Percentiles rank a stretch among this genome's conserved stretches.
These are phyloP conservation scores for Phytopythium chamaehyphon DNA, from an alignment of 352 stramenopile genomes.

Conservation along the genomic window DNA sequence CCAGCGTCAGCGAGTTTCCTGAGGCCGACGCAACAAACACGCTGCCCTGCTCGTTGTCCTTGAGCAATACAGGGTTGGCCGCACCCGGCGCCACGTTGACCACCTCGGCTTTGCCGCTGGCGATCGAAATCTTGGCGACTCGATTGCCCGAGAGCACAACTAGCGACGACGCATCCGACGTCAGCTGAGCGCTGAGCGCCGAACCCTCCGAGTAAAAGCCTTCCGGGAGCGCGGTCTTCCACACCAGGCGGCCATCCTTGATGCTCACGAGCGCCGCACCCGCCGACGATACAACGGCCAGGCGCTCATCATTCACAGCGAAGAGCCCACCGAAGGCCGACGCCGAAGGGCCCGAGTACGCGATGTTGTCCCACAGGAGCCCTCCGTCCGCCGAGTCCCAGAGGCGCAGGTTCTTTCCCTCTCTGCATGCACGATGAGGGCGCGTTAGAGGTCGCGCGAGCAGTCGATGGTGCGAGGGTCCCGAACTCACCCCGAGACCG, in stretches of 20 bases:
- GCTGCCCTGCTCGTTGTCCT: constrained; percentile 27
- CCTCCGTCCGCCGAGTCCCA: constrained; percentile 61
- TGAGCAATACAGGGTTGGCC: constrained; percentile 24
- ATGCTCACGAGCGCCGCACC: constrained; percentile 49
- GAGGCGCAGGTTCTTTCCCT: constrained; percentile 53
- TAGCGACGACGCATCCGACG: constrained; percentile 37
- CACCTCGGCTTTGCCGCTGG: not conserved
- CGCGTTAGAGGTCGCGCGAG: constrained; percentile 10
- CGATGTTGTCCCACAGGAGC: constrained; percentile 67
- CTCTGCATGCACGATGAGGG: constrained; percentile 23
- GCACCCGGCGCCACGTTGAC: constrained; percentile 4
- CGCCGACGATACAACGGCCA: constrained; percentile 39
- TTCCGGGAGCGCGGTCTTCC: constrained; percentile 28
- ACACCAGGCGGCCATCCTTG: constrained; percentile 49
- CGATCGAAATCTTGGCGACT: constrained; percentile 38
- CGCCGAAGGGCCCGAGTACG: constrained; percentile 12
- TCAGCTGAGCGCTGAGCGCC: constrained; percentile 34
- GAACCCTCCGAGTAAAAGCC: constrained; percentile 15
- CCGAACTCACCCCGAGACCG: constrained; percentile 48
- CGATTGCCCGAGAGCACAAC: constrained; percentile 42
- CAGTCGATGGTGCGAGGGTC: not conserved
- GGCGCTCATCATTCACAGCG: constrained; percentile 40
- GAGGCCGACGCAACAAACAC: constrained; percentile 26
- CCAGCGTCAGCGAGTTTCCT: constrained; percentile 25
- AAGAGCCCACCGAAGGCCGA: constrained; percentile 38